These are phyloP conservation scores for Picea abies DNA, from an alignment of 83 land plant species.

Conservation along the genomic window DNA sequence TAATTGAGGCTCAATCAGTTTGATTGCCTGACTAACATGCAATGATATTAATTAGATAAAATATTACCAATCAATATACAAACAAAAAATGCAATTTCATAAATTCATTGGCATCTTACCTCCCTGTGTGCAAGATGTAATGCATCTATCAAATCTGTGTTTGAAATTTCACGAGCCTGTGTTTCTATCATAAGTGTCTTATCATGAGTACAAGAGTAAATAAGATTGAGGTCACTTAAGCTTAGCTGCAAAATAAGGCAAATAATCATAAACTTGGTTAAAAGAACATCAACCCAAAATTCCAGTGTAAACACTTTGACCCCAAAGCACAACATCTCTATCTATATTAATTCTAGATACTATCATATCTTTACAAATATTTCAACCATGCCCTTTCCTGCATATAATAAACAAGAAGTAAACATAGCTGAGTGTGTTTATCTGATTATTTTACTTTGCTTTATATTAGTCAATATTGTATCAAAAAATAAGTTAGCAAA, in stretches of 20 bases:
- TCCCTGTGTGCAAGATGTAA: too few species aligned
- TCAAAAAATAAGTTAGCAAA: neutral
- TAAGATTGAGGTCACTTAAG: too few species aligned
- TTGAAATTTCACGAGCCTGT: too few species aligned
- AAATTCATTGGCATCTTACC: conserved; percentile 1
- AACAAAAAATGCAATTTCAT: neutral
- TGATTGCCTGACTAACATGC: conserved; percentile 48
- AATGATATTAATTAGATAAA: neutral
- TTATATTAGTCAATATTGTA: neutral
- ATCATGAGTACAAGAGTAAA: too few species aligned
- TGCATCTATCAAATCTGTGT: too few species aligned
- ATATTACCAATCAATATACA: neutral
- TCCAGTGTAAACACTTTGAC: neutral
- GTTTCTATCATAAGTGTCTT: too few species aligned
- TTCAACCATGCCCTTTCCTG: neutral
- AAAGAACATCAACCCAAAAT: neutral
- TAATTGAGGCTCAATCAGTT: too few species aligned
- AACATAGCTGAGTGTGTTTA: neutral
- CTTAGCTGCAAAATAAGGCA: conserved; percentile 38
- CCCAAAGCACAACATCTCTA: neutral
- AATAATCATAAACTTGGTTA: neutral
- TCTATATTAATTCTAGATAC: neutral
- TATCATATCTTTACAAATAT: neutral
- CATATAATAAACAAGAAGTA: neutral
- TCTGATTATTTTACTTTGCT: neutral